A percentile compares a stretch with the other conserved stretches of the same genome.
phyloP scores from a whole-genome alignment of 768 basidiomycete species.

The Lentinula sp. region DNA sequence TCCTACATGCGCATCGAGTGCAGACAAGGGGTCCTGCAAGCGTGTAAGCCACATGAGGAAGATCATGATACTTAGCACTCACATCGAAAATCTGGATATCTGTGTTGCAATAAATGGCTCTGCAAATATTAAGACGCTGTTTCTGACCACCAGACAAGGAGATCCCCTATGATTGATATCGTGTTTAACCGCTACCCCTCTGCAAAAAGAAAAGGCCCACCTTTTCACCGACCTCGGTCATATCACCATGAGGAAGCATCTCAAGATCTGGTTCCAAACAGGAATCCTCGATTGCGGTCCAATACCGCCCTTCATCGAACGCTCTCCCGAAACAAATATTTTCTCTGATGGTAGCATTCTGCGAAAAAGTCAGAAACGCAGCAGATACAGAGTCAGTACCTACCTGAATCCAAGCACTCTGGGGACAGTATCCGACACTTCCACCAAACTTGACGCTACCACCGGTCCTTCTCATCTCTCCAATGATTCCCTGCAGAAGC shows the following conservation, averaged over 20 bases:
- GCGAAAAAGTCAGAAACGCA: neutral
- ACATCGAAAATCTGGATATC: slow-evolving; percentile 86
- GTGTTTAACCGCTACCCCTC: neutral
- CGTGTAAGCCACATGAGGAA: neutral
- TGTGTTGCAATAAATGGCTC: slow-evolving; percentile 80
- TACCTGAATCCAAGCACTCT: slow-evolving; percentile 88
- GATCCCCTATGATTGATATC: slow-evolving; percentile 50
- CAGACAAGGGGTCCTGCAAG: slow-evolving; percentile 73
- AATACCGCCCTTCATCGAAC: slow-evolving; percentile 77
- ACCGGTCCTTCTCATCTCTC: slow-evolving; percentile 72
- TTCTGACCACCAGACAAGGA: slow-evolving; percentile 79
- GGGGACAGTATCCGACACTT: slow-evolving; percentile 75
- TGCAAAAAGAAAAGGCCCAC: slow-evolving; percentile 12
- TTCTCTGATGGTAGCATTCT: slow-evolving; percentile 83
- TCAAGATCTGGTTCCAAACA: slow-evolving; percentile 79
- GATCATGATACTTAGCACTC: slow-evolving; percentile 11
- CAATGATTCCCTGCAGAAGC: slow-evolving; percentile 68
- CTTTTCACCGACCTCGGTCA: slow-evolving; percentile 82
- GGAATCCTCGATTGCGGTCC: slow-evolving; percentile 72
- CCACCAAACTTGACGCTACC: slow-evolving; percentile 73
- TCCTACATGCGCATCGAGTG: slow-evolving; percentile 90
- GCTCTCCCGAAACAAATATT: slow-evolving; percentile 86
- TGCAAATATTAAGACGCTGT: slow-evolving; percentile 80
- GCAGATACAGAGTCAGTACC: neutral
- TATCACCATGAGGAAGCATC: slow-evolving; percentile 69